Evolutionary conservation across 1,284 basidiomycete species (phyloP), one percentile per base, ranked within the genome.

Genomic region (Ustilago bromivora): DNA sequence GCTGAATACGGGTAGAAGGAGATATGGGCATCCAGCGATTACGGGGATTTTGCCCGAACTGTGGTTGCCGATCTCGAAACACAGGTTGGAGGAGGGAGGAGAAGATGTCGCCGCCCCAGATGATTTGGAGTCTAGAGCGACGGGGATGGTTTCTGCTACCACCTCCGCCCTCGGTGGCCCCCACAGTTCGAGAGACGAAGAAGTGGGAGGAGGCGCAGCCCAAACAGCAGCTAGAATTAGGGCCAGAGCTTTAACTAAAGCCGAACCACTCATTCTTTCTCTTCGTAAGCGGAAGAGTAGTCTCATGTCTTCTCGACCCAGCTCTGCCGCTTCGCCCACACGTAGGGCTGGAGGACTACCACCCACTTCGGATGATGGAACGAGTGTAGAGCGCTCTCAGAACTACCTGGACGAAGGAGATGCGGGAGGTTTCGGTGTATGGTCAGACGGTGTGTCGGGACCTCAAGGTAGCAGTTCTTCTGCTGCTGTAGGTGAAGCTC

Each of bases 1-100:
- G 35, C 61, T 84, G n/a, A 79, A 82, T 46, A 79, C 78, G 19
- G 76, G 76, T 1, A 28, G 78, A 11, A 57, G 78, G 28, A 47
- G 82, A 41, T 85, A 85, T 55, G 80, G 81, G 0, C 84, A 85
- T 63, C 84, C 84, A 5, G 81, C 84, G 19, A 61, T 84, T 10
- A 80, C 81, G 43, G 81, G 83, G 4, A 78, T 74, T 13, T 58
- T 85, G 51, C 84, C 84, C 3, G 78, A 82, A 38, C 62, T 83
- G 13, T 85, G 84, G 84, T 62, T 84, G 35, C 84, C 84, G 5
- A 69, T 78, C 12, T 69, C 68, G n/a, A 13, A 7, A 11, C 60
- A 71, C 11, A 40, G 56, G 43, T 4, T 63, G 41, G 68, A 75
- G 2, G 66, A 78, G 38, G 69, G 66, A 2, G 71, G 65, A 4